Evolutionary conservation across 2,329 filamentous ascomycete species (phyloP).

Genomic region (Ambrosiella xylebori): DNA sequence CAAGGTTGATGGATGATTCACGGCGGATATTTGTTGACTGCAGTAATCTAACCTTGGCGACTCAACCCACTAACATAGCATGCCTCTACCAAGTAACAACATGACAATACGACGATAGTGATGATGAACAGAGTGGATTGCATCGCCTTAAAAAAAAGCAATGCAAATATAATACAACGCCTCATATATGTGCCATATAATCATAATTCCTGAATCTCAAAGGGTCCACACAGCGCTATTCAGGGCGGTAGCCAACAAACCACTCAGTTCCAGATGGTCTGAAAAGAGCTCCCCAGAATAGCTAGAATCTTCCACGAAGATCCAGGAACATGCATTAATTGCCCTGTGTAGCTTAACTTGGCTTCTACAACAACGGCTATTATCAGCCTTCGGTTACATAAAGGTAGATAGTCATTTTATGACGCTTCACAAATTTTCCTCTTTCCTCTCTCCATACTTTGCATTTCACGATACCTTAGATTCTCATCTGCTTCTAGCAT

Average conservation of each 20-base stretch:
- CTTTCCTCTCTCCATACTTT: neutral
- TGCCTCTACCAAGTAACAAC: too few relatives aligned
- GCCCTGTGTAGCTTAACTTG: neutral
- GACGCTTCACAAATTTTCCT: neutral
- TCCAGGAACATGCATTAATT: neutral
- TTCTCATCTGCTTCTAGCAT: neutral
- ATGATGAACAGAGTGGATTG: too few relatives aligned
- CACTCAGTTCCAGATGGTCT: too few relatives aligned
- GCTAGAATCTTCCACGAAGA: constrained; percentile 12
- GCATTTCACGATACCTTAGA: neutral
- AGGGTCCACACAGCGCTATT: neutral
- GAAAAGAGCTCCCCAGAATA: neutral
- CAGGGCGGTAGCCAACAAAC: too few relatives aligned
- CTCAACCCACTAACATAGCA: too few relatives aligned
- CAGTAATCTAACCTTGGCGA: too few relatives aligned
- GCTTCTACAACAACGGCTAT: neutral
- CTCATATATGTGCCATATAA: too few relatives aligned
- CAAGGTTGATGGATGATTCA: neutral
- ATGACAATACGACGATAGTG: too few relatives aligned
- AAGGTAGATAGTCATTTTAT: neutral
- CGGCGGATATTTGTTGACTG: neutral
- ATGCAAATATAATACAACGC: too few relatives aligned
- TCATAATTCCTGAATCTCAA: too few relatives aligned
- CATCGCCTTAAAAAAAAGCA: too few relatives aligned
- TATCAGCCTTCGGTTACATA: neutral